Evolutionary conservation across 768 basidiomycete genomes (phyloP), one percentile per base, ranked within the genome.

Genomic region (Leccinum broughii): DNA sequence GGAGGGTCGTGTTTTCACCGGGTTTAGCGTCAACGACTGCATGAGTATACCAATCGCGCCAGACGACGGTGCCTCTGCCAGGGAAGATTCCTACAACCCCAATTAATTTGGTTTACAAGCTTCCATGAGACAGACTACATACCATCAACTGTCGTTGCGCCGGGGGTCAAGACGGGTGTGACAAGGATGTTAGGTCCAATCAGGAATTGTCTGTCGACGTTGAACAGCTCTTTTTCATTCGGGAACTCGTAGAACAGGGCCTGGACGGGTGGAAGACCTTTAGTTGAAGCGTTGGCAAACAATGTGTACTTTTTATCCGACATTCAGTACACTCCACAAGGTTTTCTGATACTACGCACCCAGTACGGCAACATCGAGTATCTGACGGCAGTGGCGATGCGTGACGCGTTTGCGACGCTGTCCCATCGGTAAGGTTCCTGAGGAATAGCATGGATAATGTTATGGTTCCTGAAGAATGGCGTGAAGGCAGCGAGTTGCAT

Each of bases 341-440:
- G 10, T 14, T 6, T 49, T 32, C 46, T 26, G 26, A 26, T 54
- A 30, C 8, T 22, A 74, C 85, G 57, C 59, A 87, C 88, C 90
- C 90, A 93, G 75, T 92, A 92, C 0, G 90, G 89, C 54, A 93
- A 73, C 62, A 93, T 68, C 15, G 85, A 75, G 67, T 93, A 93
- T 39, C 90, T 81, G 34, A 83, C 79, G n/a, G 77, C 76, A 63
- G 92, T 90, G 4, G 89, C 90, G 17, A 78, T 86, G 20, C 87
- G 82, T 6, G 87, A 85, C 17, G 90, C 88, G 46, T 86, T 80
- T 1, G 88, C 88, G 14, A 92, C 91, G 55, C 85, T 88, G 57
- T 89, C 87, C 90, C 92, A 93, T 46, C 84, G 78, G 65, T 88
- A 93, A 3, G 90, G 89, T 67, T 92, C 90, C 70, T 92, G 92